These are phyloP conservation scores for Biscutella laevigata DNA, from an alignment of 441 rosid genomes.

Conservation along the genomic window DNA sequence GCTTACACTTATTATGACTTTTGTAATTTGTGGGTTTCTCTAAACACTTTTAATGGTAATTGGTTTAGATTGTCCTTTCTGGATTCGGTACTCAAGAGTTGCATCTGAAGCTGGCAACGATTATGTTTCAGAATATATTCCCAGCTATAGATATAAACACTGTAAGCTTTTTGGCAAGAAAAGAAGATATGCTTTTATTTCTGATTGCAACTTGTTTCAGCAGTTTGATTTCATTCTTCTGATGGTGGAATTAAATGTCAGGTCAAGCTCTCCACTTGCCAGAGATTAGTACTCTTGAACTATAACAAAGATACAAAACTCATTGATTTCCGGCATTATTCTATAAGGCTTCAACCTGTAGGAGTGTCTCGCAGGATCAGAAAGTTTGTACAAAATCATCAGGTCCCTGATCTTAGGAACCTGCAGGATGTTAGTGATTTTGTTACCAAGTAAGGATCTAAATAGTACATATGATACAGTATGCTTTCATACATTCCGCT, in stretches of 20 bases:
- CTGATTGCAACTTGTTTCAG: constrained; percentile 5
- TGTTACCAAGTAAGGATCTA: constrained; percentile 60
- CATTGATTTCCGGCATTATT: constrained; percentile 81
- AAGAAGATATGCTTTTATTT: not conserved
- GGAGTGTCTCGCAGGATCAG: constrained; percentile 86
- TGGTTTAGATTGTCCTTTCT: constrained; percentile 77
- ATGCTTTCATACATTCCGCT: not conserved
- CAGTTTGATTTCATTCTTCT: constrained; percentile 7
- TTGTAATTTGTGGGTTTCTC: not conserved
- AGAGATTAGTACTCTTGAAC: constrained; percentile 75
- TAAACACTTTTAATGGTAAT: not conserved
- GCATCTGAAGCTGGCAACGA: constrained; percentile 70
- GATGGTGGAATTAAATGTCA: constrained; percentile 30
- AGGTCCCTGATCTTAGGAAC: constrained; percentile 86
- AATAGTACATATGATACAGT: not conserved
- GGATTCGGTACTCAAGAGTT: constrained; percentile 80
- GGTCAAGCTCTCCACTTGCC: constrained; percentile 90
- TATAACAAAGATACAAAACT: constrained; percentile 82
- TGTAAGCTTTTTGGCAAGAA: constrained; percentile 37
- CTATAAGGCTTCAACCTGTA: constrained; percentile 82
- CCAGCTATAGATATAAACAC: constrained; percentile 85
- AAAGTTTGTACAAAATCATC: constrained; percentile 81
- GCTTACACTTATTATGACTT: not conserved
- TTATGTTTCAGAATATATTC: constrained; percentile 92
- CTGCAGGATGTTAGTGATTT: constrained; percentile 88